A percentile compares a stretch with the other conserved stretches of the same genome.
These are phyloP conservation scores for Trametes pubescens DNA, from an alignment of 1,284 basidiomycete species.

Conservation along the genomic window DNA sequence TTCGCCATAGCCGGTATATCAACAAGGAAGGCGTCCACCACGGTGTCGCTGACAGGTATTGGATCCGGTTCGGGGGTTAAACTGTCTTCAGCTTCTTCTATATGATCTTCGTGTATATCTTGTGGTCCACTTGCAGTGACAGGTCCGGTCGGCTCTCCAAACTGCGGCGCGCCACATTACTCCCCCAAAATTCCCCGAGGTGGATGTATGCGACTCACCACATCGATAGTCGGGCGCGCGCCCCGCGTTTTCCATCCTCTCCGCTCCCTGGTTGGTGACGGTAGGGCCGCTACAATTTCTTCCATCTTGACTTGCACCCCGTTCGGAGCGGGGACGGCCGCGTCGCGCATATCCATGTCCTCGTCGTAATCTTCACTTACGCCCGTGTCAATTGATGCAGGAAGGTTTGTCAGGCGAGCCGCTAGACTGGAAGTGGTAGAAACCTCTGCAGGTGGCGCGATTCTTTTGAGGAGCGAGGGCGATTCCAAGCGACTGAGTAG, in stretches of 20 bases:
- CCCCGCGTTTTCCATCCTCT: conserved; percentile 14
- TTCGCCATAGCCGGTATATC: neutral
- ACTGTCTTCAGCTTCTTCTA: neutral
- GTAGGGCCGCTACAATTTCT: conserved; percentile 13
- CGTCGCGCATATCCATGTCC: conserved; percentile 21
- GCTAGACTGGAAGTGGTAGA: neutral
- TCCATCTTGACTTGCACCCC: conserved; percentile 21
- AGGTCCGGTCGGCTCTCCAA: conserved; percentile 23
- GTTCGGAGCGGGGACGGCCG: neutral
- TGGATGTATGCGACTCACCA: conserved; percentile 16
- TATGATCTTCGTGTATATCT: neutral
- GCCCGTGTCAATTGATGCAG: neutral
- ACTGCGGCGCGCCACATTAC: conserved; percentile 8
- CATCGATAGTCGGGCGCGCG: conserved; percentile 28
- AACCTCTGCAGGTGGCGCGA: conserved; percentile 1
- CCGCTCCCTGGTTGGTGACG: conserved; percentile 9
- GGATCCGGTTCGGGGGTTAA: neutral
- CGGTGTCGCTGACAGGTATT: conserved; percentile 7
- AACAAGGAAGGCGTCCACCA: conserved; percentile 15
- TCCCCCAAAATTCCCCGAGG: too few relatives aligned
- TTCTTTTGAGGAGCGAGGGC: conserved; percentile 12
- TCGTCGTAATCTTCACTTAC: conserved; percentile 21
- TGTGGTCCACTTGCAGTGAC: neutral
- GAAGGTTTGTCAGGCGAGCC: neutral
- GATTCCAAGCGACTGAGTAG: conserved; percentile 23